A percentile compares a stretch with the other conserved stretches of the same genome.
These are phyloP conservation scores for Liquidambar formosana DNA, from an alignment of 164 flowering plant genomes.

Conservation along the genomic window DNA sequence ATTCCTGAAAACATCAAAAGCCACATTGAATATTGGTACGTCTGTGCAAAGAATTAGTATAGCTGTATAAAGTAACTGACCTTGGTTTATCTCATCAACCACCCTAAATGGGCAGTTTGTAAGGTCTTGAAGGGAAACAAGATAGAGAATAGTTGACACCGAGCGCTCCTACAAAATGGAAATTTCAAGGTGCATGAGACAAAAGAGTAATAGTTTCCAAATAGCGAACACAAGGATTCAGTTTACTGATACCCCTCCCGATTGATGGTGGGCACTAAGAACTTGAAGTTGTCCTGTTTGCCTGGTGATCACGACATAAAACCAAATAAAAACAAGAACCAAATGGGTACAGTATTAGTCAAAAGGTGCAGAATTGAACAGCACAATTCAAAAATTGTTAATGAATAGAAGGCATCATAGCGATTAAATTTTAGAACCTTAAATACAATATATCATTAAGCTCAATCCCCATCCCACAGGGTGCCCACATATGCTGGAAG, in stretches of 20 bases:
- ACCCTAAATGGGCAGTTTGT: constrained; percentile 97
- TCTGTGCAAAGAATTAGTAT: background rate
- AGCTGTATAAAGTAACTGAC: constrained; percentile 29
- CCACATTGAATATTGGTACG: background rate
- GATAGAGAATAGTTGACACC: constrained; percentile 94
- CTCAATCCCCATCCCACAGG: no score
- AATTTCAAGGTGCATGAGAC: constrained; percentile 9
- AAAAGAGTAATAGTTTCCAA: background rate
- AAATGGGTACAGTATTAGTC: background rate
- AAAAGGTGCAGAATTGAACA: background rate
- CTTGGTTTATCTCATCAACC: constrained; percentile 99
- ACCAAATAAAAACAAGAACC: background rate
- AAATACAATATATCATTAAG: no score
- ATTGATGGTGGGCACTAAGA: constrained; percentile 93
- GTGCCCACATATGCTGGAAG: no score
- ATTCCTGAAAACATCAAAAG: constrained; percentile 53
- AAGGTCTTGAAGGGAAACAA: constrained; percentile 96
- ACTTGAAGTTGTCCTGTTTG: constrained; percentile 92
- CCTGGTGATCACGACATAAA: constrained; percentile 35
- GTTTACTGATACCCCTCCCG: constrained; percentile 78
- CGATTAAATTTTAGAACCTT: background rate
- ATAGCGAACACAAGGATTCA: background rate
- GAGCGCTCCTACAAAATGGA: constrained; percentile 75
- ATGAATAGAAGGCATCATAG: background rate
- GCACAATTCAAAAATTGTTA: background rate